Base-by-base conservation (phyloP, 2,329 filamentous ascomycete species). In the Byssochlamys sp. region DNA sequence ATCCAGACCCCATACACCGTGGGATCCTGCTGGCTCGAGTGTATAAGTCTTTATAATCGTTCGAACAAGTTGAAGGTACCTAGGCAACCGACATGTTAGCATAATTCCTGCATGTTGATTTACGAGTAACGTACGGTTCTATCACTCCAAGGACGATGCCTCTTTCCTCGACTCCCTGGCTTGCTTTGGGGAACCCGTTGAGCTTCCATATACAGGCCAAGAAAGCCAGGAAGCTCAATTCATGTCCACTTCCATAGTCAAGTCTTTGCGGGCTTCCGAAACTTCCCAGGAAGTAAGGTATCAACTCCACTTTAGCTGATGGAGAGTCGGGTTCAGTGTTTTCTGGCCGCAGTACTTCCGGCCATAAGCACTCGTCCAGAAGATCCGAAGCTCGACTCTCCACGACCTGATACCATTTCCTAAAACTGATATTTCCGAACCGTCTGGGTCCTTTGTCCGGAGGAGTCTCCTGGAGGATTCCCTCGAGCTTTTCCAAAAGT, bases 1-100 rank as follows among this genome's bases (percentile, higher is more conserved):
- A 70, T 99, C 94, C n/a, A 99, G 80, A 24, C 94, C 94, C 94
- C 94, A 99, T 24, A 99, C 94, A 2, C 94, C 94, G 69, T 97
- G 94, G 1, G 92, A 95, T 2, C 94, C 94, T 4, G 94, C 94
- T 3, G 94, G 94, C 69, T 99, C 94, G 24, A 99, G 83, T 0
- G 87, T 96, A 71, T 97, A 99, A 2, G 86, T 92, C 54, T 90
- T 78, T 65, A 99, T 96, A 9, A 99, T 80, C 49, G 82, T 84
- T 45, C 94, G 86, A 52, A 96, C 80, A 1, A 97, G 85, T 31
- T 79, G 77, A n/a, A 95, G 78, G 67, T 95, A 95, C 48, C 88
- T 90, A 66, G 27, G 9, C 28, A 3, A 4, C 28, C 10, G 11
- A 54, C 57, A 12, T 12, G 58, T 59, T 61, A 19, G 58, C 57